These are phyloP conservation scores for Fusarium bactridioides DNA, from an alignment of 2,329 filamentous ascomycete species.

Conservation along the genomic window DNA sequence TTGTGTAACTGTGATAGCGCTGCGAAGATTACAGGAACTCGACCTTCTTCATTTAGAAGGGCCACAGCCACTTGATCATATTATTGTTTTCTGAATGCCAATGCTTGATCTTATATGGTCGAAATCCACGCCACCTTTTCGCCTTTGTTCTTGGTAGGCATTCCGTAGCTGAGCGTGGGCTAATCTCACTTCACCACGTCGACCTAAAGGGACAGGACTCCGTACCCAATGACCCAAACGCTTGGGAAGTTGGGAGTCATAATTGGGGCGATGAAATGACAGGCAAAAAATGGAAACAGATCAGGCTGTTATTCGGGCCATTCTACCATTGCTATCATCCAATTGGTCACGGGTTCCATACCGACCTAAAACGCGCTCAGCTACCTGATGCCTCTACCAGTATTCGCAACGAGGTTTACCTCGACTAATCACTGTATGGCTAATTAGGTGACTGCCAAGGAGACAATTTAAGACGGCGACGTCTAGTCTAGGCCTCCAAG, in stretches of 20 bases:
- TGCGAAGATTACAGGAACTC: fast-evolving
- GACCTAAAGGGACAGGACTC: fast-evolving
- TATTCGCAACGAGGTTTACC: background rate
- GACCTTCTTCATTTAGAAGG: fast-evolving
- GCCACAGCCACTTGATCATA: fast-evolving
- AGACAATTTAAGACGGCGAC: fast-evolving
- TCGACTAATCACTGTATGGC: fast-evolving
- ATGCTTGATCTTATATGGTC: fast-evolving
- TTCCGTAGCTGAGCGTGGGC: background rate
- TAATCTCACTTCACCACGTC: fast-evolving
- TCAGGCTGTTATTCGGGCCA: fast-evolving
- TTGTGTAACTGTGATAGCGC: background rate
- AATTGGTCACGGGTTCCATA: background rate
- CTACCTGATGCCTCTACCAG: background rate
- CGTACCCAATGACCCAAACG: fast-evolving
- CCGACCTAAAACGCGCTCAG: background rate
- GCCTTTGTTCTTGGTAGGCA: background rate
- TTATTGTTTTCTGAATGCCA: background rate
- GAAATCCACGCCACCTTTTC: background rate
- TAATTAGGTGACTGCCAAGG: fast-evolving
- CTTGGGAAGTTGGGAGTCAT: background rate
- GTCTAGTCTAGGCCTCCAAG: fast-evolving
- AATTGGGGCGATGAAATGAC: fast-evolving
- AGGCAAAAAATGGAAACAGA: fast-evolving
- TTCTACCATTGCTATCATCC: background rate